A percentile compares a stretch with the other conserved stretches of the same genome.
Conservation (phyloP, 805 yeast species). For the Pichia cabralensis region DNA sequence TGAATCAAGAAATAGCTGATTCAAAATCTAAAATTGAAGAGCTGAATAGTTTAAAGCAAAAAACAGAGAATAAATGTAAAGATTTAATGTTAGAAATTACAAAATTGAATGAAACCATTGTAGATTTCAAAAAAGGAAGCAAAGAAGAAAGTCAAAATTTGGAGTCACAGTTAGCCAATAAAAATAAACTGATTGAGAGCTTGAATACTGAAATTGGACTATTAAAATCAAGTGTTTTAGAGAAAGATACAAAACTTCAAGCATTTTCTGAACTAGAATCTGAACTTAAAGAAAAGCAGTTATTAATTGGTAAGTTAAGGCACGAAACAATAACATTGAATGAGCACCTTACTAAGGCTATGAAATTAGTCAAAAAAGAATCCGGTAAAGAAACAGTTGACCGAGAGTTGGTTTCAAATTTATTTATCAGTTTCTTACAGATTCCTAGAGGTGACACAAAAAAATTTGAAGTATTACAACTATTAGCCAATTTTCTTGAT, state of each 20-base stretch:
- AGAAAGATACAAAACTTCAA: conserved; percentile 15
- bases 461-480: conserved; percentile 82
- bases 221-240: conserved; percentile 6
- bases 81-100: conserved; percentile 21
- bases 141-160: conserved; percentile 15
- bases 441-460: conserved; percentile 90
- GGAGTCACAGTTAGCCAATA: conserved; percentile 11
- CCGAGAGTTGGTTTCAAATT: conserved; percentile 78
- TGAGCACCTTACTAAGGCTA: conserved; percentile 91
- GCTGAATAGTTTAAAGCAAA: conserved; percentile 17
- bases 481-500: conserved; percentile 70
- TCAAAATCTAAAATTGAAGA: conserved; percentile 19
- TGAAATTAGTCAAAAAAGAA: conserved; percentile 71
- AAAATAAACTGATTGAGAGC: conserved; percentile 14
- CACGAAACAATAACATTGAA: conserved; percentile 91
- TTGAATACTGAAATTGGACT: conserved; percentile 13
- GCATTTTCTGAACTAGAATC: conserved; percentile 32
- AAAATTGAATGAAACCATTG: conserved; percentile 14
- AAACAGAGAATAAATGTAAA: conserved; percentile 8
- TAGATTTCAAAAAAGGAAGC: conserved; percentile 14
- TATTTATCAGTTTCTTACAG: conserved; percentile 73
- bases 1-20: conserved; percentile 33
- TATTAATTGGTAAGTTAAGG: conserved; percentile 79
- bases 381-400: conserved; percentile 73
- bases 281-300: conserved; percentile 59